Percentiles rank a stretch among this genome's conserved stretches.
Evolutionary conservation across 768 basidiomycete species (phyloP).

Genomic region (Hygrocybe coccinea): DNA sequence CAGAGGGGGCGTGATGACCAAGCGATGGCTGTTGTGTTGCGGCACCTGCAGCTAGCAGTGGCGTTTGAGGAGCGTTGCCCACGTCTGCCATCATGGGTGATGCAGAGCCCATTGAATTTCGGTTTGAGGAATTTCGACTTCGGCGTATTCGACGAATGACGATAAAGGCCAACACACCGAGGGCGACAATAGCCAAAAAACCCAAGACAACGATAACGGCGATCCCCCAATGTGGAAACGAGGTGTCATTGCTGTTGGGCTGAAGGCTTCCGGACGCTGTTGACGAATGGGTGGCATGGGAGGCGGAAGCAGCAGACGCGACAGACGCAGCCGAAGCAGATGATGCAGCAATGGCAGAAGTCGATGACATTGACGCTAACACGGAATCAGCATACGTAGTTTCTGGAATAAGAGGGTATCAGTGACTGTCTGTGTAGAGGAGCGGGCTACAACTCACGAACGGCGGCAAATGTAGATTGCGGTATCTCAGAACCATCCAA

Average conservation of each 20-base stretch:
- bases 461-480: constrained; percentile 70
- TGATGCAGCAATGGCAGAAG: constrained; percentile 30
- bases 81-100: constrained; percentile 79
- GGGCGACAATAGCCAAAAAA: constrained; percentile 72
- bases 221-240: constrained; percentile 87
- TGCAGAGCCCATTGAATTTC: constrained; percentile 72
- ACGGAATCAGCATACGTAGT: constrained; percentile 73
- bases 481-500: constrained; percentile 57
- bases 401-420: constrained; percentile 39
- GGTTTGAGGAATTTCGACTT: constrained; percentile 49
- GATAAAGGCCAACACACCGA: constrained; percentile 65
- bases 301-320: constrained; percentile 40
- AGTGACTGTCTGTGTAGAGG: background rate
- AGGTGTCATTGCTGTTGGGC: constrained; percentile 25
- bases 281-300: constrained; percentile 43
- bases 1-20: constrained; percentile 34
- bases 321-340: constrained; percentile 32
- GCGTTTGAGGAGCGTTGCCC: constrained; percentile 43
- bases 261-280: constrained; percentile 46
- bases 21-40: constrained; percentile 9
- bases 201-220: constrained; percentile 85
- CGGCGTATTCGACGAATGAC: constrained; percentile 64
- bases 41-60: constrained; percentile 36
- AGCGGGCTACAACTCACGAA: constrained; percentile 55
- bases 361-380: constrained; percentile 42